Evolutionary conservation across 2,329 filamentous ascomycete genomes (phyloP), one percentile per base, ranked within the genome.

Genomic region (Stagonosporopsis vannaccii): DNA sequence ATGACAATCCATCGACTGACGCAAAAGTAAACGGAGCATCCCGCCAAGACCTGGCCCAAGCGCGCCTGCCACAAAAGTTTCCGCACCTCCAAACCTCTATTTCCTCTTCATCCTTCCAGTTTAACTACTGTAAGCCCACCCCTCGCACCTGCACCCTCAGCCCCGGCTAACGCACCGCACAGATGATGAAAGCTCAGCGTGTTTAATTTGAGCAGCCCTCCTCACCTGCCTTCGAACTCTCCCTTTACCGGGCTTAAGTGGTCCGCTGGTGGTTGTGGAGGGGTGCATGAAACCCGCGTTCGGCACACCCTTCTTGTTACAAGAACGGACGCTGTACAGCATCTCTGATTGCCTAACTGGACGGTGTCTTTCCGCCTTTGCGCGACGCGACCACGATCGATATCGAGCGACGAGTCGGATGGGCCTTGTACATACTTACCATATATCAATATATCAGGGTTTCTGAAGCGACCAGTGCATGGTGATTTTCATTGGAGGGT

Each of bases 151-250:
- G 19, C n/a, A 32, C 40, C 23, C 56, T 40, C 39, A n/a, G 17
- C 22, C 1, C 15, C 69, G 50, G 58, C 62, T 74, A 61, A 75
- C 66, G 65, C 9, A 6, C 13, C 45, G 44, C 46, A 56, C 67
- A 97, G 92, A 96, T 98, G 94, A 99, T 98, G 95, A 99, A 96
- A 97, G 91, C 91, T 87, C 88, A 89, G 91, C 87, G 94, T 98
- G 95, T 89, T 87, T 79, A 82, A 87, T 87, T 91, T 96, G 95
- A 98, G 83, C 84, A 90, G 84, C 82, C 84, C 82, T 84, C 81
- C 77, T 79, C 81, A 83, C 81, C 83, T 82, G 81, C 84, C 81
- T 81, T 81, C 81, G 84, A 86, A 90, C 91, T 94, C 93, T 97
- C 90, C 89, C 87, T 86, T 86, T 80, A 84, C 80, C 81, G 87